Base-by-base conservation (phyloP, 163 green algal genomes). In the Smithsoniella earleae region DNA sequence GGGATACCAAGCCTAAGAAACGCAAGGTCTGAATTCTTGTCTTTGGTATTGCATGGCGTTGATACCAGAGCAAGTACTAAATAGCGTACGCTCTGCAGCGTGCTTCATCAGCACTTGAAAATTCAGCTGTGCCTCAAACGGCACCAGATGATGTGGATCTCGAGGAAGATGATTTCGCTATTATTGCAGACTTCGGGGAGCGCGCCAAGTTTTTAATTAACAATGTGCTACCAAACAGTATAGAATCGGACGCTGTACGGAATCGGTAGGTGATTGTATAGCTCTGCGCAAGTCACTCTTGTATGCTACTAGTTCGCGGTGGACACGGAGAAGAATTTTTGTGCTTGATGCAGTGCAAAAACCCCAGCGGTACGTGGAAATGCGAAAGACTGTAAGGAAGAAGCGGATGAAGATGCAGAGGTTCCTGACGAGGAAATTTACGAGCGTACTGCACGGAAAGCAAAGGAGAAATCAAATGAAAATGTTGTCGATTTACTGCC, bases 151-250 rank as follows among this genome's bases (percentile, higher is more conserved):
- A 38, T 36, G 4, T 69, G 6, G 58, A 69, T 8, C 25, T 69
- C 27, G 58, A 69, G 10, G 58, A 69, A 0, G 58, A 69, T 38
- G 58, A 69, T 36, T 69, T 38, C 43, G 58, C 58, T 0, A 33
- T 69, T 25, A 25, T 69, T 16, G 58, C 31, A 1, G 58, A 69
- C 5, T 69, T 69, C 43, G 58, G 58, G 22, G 6, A 69, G 27
- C 58, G 55, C 13, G 25, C 43, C 10, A 31, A 69, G 16, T 69
- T 69, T 13, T 33, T 69, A 8, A 27, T 27, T n/a, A n/a, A n/a
- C n/a, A n/a, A n/a, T n/a, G n/a, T 13, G 49, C 49, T 64, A 27
- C 8, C 6, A 6, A 64, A 27, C 8, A 27, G 49, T 6, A 36
- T 64, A 27, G 33, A 64, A 13, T 10, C 49, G 8, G 49, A 64